A percentile compares a stretch with the other conserved stretches of the same genome.
These are phyloP conservation scores for Gymnopilus dilepis DNA, from an alignment of 768 basidiomycete species.

Conservation along the genomic window DNA sequence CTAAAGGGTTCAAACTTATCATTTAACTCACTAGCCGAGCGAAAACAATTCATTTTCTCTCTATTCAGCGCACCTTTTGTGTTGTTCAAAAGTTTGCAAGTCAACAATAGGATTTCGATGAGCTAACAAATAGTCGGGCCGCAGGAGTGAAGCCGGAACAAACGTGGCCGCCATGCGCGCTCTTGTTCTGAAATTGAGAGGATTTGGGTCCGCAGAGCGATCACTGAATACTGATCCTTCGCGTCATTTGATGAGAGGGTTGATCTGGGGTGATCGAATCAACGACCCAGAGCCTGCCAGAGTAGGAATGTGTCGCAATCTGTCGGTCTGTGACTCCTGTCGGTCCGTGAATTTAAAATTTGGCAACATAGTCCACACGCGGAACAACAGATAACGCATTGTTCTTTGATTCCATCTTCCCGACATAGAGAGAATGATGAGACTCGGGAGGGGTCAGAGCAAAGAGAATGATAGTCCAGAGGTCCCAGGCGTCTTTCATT, in stretches of 20 bases:
- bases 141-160: not conserved
- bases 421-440: not conserved
- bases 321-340: not conserved
- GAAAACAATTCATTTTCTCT: too few relatives aligned
- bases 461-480: not conserved
- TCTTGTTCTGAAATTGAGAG: not conserved
- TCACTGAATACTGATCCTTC: too few relatives aligned
- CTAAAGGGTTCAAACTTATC: too few relatives aligned
- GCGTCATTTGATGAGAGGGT: not conserved
- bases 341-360: not conserved
- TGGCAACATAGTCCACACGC: not conserved
- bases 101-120: not conserved
- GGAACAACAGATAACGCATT: not conserved
- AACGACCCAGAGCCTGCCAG: not conserved
- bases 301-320: not conserved
- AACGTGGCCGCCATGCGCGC: not conserved
- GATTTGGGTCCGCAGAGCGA: not conserved
- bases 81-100: too few relatives aligned
- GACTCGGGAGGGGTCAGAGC: not conserved
- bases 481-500: not conserved
- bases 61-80: too few relatives aligned
- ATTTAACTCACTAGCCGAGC: too few relatives aligned
- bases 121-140: not conserved
- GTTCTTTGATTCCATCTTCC: not conserved
- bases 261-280: conserved; percentile 1